Base-by-base conservation (phyloP, 1,284 basidiomycete genomes). In the Heterobasidion irregulare region DNA sequence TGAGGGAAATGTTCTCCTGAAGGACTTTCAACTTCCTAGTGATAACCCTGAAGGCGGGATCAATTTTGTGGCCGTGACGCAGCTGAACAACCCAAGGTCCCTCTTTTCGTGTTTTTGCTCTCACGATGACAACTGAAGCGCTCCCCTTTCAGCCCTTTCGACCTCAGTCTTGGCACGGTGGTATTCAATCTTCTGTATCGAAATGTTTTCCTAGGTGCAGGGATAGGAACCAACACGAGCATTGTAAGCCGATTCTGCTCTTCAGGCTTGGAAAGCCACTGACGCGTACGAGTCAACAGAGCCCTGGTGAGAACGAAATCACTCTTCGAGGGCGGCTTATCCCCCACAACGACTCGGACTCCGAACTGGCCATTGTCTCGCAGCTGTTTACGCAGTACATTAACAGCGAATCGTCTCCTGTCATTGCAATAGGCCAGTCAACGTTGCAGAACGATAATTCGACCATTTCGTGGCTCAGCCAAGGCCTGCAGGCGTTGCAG, bases 371-470 rank as follows among this genome's bases (percentile, higher is more conserved):
- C 7, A 63, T 69, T 15, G 69, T 89, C 52, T 86, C 85, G 2
- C 65, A 79, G 56, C 71, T 92, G 47, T 91, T 92, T 67, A 88
- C 86, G 13, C 78, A 80, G 53, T 91, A 88, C 68, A 73, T 92
- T 61, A 91, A 91, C 63, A 77, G 83, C 18, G 78, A 83, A 43
- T 68, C 66, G 8, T 80, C 84, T 1, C 74, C 72, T 4, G 83
- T 89, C 41, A 63, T 81, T 56, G 89, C 86, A 2, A 72, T 68
- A 4, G 88, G 89, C 41, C 67, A 66, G 62, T 86, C 78, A 35
- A 80, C 76, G 19, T 66, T 75, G n/a, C 86, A 80, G 64, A 61
- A 66, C 53, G 85, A 82, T 62, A 77, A 76, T 33, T 69, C 79
- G 12, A 63, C 70, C 15, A 78, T 90, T 57, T 79, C 79, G 13